A percentile compares a stretch with the other conserved stretches of the same genome.
phyloP scores from a whole-genome alignment of 306 rosid species.

The Parietaria judaica region DNA sequence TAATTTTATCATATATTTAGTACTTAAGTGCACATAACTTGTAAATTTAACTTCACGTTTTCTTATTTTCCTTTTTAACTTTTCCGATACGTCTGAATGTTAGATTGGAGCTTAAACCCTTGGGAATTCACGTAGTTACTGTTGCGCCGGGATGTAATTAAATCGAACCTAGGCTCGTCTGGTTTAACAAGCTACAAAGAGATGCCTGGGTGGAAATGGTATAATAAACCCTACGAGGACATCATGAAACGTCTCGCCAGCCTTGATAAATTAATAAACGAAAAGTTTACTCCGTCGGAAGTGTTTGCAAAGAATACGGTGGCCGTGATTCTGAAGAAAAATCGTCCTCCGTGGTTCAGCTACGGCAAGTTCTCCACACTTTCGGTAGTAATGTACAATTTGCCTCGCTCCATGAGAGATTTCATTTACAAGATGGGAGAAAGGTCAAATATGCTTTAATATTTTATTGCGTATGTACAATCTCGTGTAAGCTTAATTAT shows the following conservation, averaged over 20 bases:
- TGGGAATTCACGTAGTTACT: slow-evolving; percentile 71
- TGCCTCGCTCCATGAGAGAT: slow-evolving; percentile 64
- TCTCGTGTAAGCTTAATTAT: too few species aligned
- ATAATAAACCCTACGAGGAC: slow-evolving; percentile 52
- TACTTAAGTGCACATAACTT: too few species aligned
- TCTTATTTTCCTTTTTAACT: too few species aligned
- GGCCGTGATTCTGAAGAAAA: slow-evolving; percentile 49
- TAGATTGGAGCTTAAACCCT: slow-evolving; percentile 62
- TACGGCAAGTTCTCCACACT: slow-evolving; percentile 40
- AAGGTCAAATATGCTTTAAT: too few species aligned
- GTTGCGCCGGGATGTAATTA: slow-evolving; percentile 76
- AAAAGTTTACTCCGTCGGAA: slow-evolving; percentile 56
- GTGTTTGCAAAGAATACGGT: slow-evolving; percentile 69
- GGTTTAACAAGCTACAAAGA: slow-evolving; percentile 39
- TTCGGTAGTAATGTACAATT: slow-evolving; percentile 56
- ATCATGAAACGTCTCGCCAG: slow-evolving; percentile 49
- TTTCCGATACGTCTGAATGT: too few species aligned
- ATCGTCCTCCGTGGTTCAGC: slow-evolving; percentile 81
- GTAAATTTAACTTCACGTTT: too few species aligned
- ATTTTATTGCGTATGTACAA: too few species aligned
- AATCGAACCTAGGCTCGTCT: slow-evolving; percentile 61
- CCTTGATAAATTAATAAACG: slow-evolving; percentile 41
- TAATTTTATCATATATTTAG: too few species aligned
- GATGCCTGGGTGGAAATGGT: slow-evolving; percentile 64
- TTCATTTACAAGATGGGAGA: slow-evolving; percentile 22